Conservation (phyloP, 2,329 filamentous ascomycete species). For the Penicillium sp. region DNA sequence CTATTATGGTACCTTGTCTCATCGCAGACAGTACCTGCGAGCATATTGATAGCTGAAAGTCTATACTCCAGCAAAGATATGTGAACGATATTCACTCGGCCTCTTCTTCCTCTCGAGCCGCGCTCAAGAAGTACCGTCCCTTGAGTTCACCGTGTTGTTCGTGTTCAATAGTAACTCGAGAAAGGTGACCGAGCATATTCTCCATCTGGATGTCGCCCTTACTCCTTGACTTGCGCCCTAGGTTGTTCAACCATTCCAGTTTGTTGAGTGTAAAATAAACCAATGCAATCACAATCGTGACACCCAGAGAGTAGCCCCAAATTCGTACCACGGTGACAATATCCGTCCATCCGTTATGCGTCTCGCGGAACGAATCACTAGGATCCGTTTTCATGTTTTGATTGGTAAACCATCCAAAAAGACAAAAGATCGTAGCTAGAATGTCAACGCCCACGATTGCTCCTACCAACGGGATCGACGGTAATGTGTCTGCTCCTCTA, state of each 20-base stretch:
- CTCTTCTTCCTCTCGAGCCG: slow-evolving; percentile 44
- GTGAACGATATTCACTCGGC: slow-evolving; percentile 27
- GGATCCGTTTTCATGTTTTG: slow-evolving; percentile 34
- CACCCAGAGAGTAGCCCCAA: slow-evolving; percentile 49
- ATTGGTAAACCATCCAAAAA: slow-evolving; percentile 72
- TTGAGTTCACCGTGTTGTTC: slow-evolving; percentile 44
- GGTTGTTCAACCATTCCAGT: slow-evolving; percentile 42
- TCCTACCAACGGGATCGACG: slow-evolving; percentile 66
- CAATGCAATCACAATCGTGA: slow-evolving; percentile 50
- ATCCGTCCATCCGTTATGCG: slow-evolving; percentile 54
- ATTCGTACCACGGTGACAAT: slow-evolving; percentile 52
- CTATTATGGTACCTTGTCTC: background rate
- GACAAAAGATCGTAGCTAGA: slow-evolving; percentile 68
- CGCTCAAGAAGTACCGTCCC: slow-evolving; percentile 39
- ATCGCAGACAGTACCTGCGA: background rate
- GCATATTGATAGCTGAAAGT: background rate
- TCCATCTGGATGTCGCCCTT: slow-evolving; percentile 49
- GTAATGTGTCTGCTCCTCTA: slow-evolving; percentile 70
- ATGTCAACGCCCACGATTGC: slow-evolving; percentile 70
- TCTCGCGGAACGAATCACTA: slow-evolving; percentile 25
- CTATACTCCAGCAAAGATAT: background rate
- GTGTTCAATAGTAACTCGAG: slow-evolving; percentile 48
- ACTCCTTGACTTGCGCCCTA: slow-evolving; percentile 46
- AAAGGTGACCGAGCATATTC: slow-evolving; percentile 47
- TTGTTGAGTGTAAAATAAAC: slow-evolving; percentile 48